A percentile compares a stretch with the other conserved stretches of the same genome.
phyloP scores from a whole-genome alignment of 1,139 yeast species.

The Debaryomycetaceae sp. region DNA sequence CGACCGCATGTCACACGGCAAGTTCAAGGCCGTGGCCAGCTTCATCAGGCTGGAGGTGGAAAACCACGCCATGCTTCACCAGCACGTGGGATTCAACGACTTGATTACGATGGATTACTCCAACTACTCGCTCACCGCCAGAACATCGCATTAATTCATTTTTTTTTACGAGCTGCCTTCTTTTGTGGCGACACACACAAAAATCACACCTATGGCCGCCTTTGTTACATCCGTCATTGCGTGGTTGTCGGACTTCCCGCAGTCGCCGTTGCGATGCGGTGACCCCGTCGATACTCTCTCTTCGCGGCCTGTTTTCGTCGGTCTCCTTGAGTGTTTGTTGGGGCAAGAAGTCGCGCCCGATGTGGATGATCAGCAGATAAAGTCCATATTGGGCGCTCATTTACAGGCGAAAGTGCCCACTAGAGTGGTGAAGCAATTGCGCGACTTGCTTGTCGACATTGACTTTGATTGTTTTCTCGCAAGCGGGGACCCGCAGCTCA shows the following conservation, averaged over 20 bases:
- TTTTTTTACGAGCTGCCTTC: slow-evolving; percentile 2
- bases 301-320: neutral
- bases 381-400: slow-evolving; percentile 6
- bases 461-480: slow-evolving; percentile 15
- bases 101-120: slow-evolving; percentile 46
- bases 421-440: slow-evolving; percentile 11
- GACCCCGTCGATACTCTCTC: slow-evolving; percentile 8
- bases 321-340: neutral
- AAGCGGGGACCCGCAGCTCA: slow-evolving; percentile 14
- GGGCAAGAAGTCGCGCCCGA: too few species aligned
- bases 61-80: slow-evolving; percentile 22
- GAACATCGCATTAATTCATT: slow-evolving; percentile 14
- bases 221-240: slow-evolving; percentile 17
- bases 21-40: slow-evolving; percentile 45
- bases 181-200: slow-evolving; percentile 1
- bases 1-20: slow-evolving; percentile 52
- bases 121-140: slow-evolving; percentile 32
- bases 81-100: slow-evolving; percentile 27
- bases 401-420: slow-evolving; percentile 7
- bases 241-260: slow-evolving; percentile 24
- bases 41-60: slow-evolving; percentile 39
- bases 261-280: slow-evolving; percentile 13
- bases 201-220: slow-evolving; percentile 5
- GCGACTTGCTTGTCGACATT: slow-evolving; percentile 10
- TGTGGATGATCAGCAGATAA: too few species aligned